These are phyloP conservation scores for Zygosaccharomyces pseudobailii DNA, from an alignment of 1,139 yeast species.

Conservation along the genomic window DNA sequence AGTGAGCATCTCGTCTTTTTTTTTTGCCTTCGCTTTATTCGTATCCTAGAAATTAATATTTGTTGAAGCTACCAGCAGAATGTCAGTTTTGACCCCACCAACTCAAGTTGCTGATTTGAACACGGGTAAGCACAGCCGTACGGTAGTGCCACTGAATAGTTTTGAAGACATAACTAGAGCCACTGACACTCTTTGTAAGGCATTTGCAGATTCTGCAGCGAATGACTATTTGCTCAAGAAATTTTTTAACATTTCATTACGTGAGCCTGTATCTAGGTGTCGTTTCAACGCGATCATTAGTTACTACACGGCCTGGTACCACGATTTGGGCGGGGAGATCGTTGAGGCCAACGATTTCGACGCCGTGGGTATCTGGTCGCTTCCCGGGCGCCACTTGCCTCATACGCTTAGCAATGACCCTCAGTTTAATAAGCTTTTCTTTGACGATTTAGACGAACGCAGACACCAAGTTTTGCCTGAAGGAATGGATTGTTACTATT, in stretches of 20 bases:
- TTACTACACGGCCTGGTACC: slow-evolving; percentile 22
- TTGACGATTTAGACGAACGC: slow-evolving; percentile 20
- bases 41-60: not conserved
- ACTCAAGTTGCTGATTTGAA: not conserved
- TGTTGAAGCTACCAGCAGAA: not conserved
- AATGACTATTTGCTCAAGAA: slow-evolving; percentile 30
- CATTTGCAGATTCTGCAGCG: slow-evolving; percentile 26
- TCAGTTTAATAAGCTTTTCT: slow-evolving; percentile 28
- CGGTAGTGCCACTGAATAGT: slow-evolving; percentile 15
- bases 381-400: slow-evolving; percentile 24
- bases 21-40: not conserved
- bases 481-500: slow-evolving; percentile 27
- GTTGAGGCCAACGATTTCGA: slow-evolving; percentile 31
- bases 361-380: slow-evolving; percentile 31
- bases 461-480: slow-evolving; percentile 24
- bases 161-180: slow-evolving; percentile 25
- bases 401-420: slow-evolving; percentile 27
- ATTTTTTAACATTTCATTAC: slow-evolving; percentile 24
- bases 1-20: too few relatives aligned
- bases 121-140: slow-evolving; percentile 6
- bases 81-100: slow-evolving; percentile 3
- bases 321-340: slow-evolving; percentile 31
- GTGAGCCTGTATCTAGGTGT: slow-evolving; percentile 21
- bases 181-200: slow-evolving; percentile 23
- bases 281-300: slow-evolving; percentile 24